Base-by-base conservation (phyloP, 208 protist species). In the Sergeia podlipaevii region DNA sequence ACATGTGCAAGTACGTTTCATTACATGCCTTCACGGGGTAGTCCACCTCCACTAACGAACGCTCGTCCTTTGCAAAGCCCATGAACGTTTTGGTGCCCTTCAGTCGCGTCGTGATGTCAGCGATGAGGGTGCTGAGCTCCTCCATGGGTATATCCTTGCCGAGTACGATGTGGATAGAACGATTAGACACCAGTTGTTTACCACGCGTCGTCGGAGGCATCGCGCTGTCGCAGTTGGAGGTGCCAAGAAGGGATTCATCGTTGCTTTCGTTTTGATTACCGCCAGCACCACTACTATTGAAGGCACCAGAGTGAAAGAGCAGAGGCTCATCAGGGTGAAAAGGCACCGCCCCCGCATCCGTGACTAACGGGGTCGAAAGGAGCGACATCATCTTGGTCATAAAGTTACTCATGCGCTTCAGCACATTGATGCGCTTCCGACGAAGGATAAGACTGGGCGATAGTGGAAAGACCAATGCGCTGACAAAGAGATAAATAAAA, bases 401-500 rank as follows among this genome's bases (percentile, higher is more conserved):
- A 36, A 54, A 65, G 32, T 68, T 51, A 55, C 71, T 71, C 62
- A 94, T 74, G 39, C 61, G 65, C 4, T 72, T 49, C 37, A 95
- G 69, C 39, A 95, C 73, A 56, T 89, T 89, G 48, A 63, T 62
- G 24, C 87, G 80, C 68, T 90, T 95, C 52, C 66, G 68, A 24
- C 77, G 75, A 50, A 95, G 66, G 42, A 95, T 91, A 8, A 67
- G 27, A 23, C 76, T 70, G 1, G 87, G 87, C 13, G 73, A 86
- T 18, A 94, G 57, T 18, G 88, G 88, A 37, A 95, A 72, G 8
- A 95, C 39, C 18, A 85, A 28, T 10, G 67, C 62, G 54, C 80
- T 95, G 33, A 95, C 72, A 17, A 85, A 70, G 27, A 90, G 65
- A 77, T 95, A 95, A 57, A 95, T 92, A 58, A 95, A 88, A 49